Evolutionary conservation across 805 yeast species (phyloP), one percentile per base, ranked within the genome.

Genomic region (Saccharomycopsis capsularis): DNA sequence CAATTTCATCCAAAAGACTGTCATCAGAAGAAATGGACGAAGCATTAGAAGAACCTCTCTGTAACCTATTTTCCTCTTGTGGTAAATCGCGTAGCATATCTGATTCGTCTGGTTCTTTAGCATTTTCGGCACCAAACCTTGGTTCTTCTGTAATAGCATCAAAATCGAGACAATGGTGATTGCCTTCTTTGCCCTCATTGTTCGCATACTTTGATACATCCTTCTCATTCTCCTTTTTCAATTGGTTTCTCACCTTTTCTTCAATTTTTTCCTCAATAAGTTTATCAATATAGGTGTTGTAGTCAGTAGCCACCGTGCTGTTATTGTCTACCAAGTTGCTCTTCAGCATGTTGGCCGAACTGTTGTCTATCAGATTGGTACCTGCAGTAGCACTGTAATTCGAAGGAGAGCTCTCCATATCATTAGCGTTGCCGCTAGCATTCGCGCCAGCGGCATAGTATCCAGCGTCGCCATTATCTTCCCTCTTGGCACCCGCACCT

Each of bases 181-280:
- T 27, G 5, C 18, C 19, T 6, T 9, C 18, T 6, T 9, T 6
- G 6, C 15, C 38, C 7, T 30, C 27, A 5, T 16, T n/a, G n/a
- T 19, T n/a, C 3, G n/a, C 6, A 16, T 19, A 27, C 13, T 29
- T 43, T 7, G 32, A 7, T 7, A 13, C 11, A 7, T 7, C 7
- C 15, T 16, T 6, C 13, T 6, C 13, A 16, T 13, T 34, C 19
- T 34, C 22, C 35, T 23, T 19, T 24, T 41, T 15, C 13, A 46
- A 18, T 23, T 29, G 16, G 5, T 5, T 32, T 21, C 46, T 15
- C 18, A 34, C 35, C 18, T 48, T 61, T 18, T 35, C 47, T 43
- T 47, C 47, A 7, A 47, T 37, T 22, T 38, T 37, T 23, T 47
- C 16, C 27, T 43, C 50, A 6, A 46, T 41, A 3, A 46, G 5